These are phyloP conservation scores for Fibroporia radiculosa DNA, from an alignment of 768 basidiomycete genomes.

Conservation along the genomic window DNA sequence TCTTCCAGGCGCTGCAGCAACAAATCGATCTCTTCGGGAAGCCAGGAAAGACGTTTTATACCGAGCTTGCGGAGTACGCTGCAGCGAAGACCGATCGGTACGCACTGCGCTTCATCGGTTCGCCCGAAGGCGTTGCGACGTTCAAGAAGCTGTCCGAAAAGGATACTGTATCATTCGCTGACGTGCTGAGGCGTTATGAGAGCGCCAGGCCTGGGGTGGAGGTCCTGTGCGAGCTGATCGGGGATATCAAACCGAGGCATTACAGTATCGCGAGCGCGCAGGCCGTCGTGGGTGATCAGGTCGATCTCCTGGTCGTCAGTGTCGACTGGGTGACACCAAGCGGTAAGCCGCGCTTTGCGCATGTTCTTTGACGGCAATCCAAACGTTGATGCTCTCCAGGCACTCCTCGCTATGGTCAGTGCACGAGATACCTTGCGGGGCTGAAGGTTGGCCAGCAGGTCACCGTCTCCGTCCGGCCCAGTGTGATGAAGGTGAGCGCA, in stretches of 20 bases:
- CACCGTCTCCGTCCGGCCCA: conserved; percentile 96
- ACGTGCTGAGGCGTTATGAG: conserved; percentile 68
- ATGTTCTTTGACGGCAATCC: neutral
- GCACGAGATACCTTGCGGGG: conserved; percentile 87
- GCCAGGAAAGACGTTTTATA: conserved; percentile 94
- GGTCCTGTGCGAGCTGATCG: conserved; percentile 79
- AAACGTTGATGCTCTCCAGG: conserved; percentile 36
- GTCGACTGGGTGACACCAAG: conserved; percentile 87
- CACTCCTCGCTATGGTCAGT: conserved; percentile 79
- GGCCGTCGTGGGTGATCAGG: conserved; percentile 88
- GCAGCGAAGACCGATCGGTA: conserved; percentile 61
- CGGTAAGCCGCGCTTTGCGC: conserved; percentile 44
- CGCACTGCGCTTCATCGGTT: conserved; percentile 85
- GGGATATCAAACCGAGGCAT: conserved; percentile 95
- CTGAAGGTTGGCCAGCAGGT: conserved; percentile 86
- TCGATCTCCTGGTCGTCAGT: conserved; percentile 92
- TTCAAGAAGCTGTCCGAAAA: conserved; percentile 96
- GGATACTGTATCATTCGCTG: conserved; percentile 91
- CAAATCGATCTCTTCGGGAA: conserved; percentile 95
- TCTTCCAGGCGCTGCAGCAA: conserved; percentile 92
- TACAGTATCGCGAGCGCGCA: conserved; percentile 98
- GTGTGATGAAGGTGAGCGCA: conserved; percentile 88
- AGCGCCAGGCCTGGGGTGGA: conserved; percentile 81
- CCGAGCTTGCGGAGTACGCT: conserved; percentile 75
- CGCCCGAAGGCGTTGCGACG: conserved; percentile 82